phyloP scores from a whole-genome alignment of 495 filamentous ascomycete species.

The Arthonia radiata region DNA sequence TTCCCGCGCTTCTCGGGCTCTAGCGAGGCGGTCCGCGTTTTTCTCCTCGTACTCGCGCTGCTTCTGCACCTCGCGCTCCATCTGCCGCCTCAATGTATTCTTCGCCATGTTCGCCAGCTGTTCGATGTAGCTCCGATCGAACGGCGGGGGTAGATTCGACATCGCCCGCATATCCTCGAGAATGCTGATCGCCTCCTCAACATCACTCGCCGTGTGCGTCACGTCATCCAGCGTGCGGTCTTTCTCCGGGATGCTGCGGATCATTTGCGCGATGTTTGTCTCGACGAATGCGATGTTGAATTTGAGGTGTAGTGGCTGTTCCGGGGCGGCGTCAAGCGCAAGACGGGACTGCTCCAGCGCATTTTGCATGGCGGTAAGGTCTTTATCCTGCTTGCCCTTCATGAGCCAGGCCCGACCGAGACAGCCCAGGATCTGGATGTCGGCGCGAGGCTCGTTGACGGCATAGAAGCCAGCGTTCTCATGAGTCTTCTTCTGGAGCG shows the following conservation, averaged over 20 bases:
- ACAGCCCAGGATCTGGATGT: constrained; percentile 66
- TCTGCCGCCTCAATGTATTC: constrained; percentile 76
- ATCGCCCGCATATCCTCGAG: constrained; percentile 57
- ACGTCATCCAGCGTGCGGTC: constrained; percentile 60
- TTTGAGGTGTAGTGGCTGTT: constrained; percentile 69
- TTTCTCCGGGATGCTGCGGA: constrained; percentile 46
- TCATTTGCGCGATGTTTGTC: constrained; percentile 63
- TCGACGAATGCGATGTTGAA: constrained; percentile 98
- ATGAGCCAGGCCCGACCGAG: constrained; percentile 85
- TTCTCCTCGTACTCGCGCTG: constrained; percentile 84
- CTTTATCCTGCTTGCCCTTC: constrained; percentile 60
- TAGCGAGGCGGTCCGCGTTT: constrained; percentile 60
- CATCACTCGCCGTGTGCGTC: constrained; percentile 49
- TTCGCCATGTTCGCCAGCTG: constrained; percentile 90
- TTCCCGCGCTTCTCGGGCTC: constrained; percentile 51
- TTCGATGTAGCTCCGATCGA: constrained; percentile 70
- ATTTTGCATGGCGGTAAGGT: constrained; percentile 53
- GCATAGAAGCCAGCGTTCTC: no score
- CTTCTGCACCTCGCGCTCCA: constrained; percentile 56
- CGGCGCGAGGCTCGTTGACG: constrained; percentile 48
- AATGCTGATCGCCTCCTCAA: constrained; percentile 83
- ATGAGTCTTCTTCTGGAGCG: no score
- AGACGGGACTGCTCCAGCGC: constrained; percentile 69
- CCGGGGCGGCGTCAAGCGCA: constrained; percentile 52
- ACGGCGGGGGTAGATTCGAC: constrained; percentile 63